These are phyloP conservation scores for Fusarium agapanthi DNA, from an alignment of 2,329 filamentous ascomycete species.

Conservation along the genomic window DNA sequence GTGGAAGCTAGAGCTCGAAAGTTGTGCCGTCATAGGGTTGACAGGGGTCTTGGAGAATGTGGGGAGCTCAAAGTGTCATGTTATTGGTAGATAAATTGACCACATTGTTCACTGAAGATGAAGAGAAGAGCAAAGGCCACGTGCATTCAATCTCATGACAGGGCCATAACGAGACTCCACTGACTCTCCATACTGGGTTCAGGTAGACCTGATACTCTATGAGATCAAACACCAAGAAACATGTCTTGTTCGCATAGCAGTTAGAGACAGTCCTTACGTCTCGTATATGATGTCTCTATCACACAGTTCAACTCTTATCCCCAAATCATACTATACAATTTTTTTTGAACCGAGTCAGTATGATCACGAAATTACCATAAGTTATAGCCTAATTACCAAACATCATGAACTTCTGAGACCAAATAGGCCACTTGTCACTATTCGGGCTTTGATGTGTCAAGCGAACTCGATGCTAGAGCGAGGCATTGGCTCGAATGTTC, in stretches of 20 bases:
- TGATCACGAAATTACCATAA: slow-evolving; percentile 20
- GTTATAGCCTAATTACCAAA: slow-evolving; percentile 7
- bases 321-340: neutral
- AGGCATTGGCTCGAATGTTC: slow-evolving; percentile 9
- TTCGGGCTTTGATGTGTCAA: slow-evolving; percentile 27
- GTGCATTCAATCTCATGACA: neutral
- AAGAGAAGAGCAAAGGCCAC: neutral
- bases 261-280: neutral
- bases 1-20: slow-evolving; percentile 12
- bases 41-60: slow-evolving; percentile 30
- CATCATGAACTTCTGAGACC: slow-evolving; percentile 32
- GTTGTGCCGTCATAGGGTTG: slow-evolving; percentile 36
- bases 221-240: neutral
- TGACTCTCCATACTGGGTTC: neutral
- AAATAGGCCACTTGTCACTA: slow-evolving; percentile 34
- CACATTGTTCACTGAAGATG: neutral
- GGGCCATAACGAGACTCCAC: neutral
- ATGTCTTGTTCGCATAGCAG: neutral
- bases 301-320: neutral
- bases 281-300: neutral
- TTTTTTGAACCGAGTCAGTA: neutral
- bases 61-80: slow-evolving; percentile 15
- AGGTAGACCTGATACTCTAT: neutral
- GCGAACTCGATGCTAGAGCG: slow-evolving; percentile 19
- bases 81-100: slow-evolving; percentile 9